Percentiles rank a stretch among this genome's conserved stretches.
Conservation (phyloP, 2,329 filamentous ascomycete genomes). For the Aspergillus novofumigatus region DNA sequence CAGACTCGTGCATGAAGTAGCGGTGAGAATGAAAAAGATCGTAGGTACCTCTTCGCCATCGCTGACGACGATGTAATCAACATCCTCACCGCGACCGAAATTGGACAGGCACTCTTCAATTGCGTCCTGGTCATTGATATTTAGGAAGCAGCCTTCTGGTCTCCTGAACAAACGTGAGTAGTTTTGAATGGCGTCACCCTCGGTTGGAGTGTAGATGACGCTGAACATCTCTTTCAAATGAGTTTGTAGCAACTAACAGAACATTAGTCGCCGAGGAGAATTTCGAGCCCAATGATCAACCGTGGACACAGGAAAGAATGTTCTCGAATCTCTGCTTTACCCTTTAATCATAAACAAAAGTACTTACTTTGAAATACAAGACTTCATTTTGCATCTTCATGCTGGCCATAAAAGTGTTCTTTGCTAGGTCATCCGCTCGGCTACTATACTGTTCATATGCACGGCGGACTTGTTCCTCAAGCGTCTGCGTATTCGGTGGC, state of each 20-base stretch:
- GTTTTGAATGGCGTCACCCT: slow-evolving; percentile 82
- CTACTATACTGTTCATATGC: slow-evolving; percentile 76
- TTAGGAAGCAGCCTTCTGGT: slow-evolving; percentile 77
- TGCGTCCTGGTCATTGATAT: slow-evolving; percentile 63
- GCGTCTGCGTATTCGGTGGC: slow-evolving; percentile 65
- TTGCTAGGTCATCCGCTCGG: slow-evolving; percentile 62
- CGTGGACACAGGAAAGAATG: neutral
- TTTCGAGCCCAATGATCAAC: neutral
- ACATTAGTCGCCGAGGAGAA: neutral
- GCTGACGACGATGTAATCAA: slow-evolving; percentile 85
- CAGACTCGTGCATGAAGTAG: slow-evolving; percentile 3
- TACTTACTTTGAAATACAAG: slow-evolving; percentile 66
- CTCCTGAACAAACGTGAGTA: slow-evolving; percentile 73
- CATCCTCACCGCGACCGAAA: slow-evolving; percentile 67
- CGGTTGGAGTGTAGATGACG: slow-evolving; percentile 86
- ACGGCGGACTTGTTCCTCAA: slow-evolving; percentile 71
- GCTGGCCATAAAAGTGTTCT: slow-evolving; percentile 84
- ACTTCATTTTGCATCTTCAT: slow-evolving; percentile 84
- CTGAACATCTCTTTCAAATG: slow-evolving; percentile 85
- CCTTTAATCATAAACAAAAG: neutral
- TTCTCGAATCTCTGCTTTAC: neutral
- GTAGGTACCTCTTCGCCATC: slow-evolving; percentile 53
- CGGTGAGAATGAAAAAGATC: slow-evolving; percentile 1
- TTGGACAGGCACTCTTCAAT: slow-evolving; percentile 64
- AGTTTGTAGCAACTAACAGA: slow-evolving; percentile 61